Conservation (phyloP, 2,329 filamentous ascomycete species). For the Allantophomopsis cytisporea region DNA sequence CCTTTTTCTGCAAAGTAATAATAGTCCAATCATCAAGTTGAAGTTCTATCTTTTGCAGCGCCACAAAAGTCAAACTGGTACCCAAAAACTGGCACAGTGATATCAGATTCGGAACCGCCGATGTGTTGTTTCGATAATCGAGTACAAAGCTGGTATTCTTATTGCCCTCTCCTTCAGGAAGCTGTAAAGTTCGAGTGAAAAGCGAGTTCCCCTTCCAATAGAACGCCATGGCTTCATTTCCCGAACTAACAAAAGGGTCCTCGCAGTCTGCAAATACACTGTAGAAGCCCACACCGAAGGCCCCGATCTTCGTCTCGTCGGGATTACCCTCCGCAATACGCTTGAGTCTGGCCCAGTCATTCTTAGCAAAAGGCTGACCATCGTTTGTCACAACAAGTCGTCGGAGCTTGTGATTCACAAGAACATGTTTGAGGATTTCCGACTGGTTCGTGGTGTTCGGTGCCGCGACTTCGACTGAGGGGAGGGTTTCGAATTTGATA, state of each 20-base stretch:
- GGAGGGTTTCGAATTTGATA: slow-evolving; percentile 84
- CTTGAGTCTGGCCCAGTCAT: slow-evolving; percentile 88
- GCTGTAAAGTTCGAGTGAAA: slow-evolving; percentile 74
- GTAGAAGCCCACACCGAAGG: slow-evolving; percentile 97
- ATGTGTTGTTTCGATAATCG: slow-evolving; percentile 82
- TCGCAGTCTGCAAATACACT: slow-evolving; percentile 97
- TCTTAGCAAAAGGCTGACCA: slow-evolving; percentile 73
- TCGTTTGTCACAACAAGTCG: slow-evolving; percentile 89
- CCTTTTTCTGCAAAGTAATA: slow-evolving; percentile 69
- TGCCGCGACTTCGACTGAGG: slow-evolving; percentile 63
- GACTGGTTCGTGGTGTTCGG: slow-evolving; percentile 50
- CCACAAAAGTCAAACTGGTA: slow-evolving; percentile 91
- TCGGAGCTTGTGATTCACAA: slow-evolving; percentile 74
- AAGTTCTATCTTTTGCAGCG: slow-evolving; percentile 74
- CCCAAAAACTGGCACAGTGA: slow-evolving; percentile 85
- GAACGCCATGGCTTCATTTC: slow-evolving; percentile 88
- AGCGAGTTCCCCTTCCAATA: slow-evolving; percentile 99
- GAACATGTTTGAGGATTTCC: slow-evolving; percentile 65
- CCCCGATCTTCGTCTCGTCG: slow-evolving; percentile 97
- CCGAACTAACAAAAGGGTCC: slow-evolving; percentile 91
- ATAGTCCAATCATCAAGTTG: slow-evolving; percentile 82
- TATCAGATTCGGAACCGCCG: slow-evolving; percentile 73
- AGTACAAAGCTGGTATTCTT: slow-evolving; percentile 83
- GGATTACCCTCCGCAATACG: slow-evolving; percentile 98
- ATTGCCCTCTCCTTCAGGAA: slow-evolving; percentile 53